A percentile compares a stretch with the other conserved stretches of the same genome.
phyloP scores from a whole-genome alignment of 1,284 basidiomycete genomes.

The Testicularia cyperi region DNA sequence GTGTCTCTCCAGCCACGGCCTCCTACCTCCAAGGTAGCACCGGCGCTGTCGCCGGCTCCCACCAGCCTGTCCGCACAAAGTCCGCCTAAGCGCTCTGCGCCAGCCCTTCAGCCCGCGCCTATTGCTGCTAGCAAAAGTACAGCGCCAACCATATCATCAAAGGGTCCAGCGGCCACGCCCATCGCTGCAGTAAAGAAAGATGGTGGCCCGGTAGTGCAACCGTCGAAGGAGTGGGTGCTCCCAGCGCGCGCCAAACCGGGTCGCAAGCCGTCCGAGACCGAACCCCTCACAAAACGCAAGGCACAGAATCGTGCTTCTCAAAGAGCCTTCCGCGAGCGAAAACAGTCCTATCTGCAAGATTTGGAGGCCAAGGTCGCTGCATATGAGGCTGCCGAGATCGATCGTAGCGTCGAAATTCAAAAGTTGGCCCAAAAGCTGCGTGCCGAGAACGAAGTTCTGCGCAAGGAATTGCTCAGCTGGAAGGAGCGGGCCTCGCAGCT shows the following conservation, averaged over 20 bases:
- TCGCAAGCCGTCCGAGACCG: constrained; percentile 55
- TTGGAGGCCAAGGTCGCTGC: constrained; percentile 53
- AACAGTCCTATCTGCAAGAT: constrained; percentile 45
- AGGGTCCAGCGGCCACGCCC: not conserved
- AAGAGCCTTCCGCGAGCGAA: constrained; percentile 52
- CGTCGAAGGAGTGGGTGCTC: constrained; percentile 56
- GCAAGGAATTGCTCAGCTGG: constrained; percentile 29
- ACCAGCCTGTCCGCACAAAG: too few relatives aligned
- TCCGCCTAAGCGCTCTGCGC: too few relatives aligned
- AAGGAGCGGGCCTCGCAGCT: constrained; percentile 30
- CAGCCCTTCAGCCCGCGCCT: not conserved
- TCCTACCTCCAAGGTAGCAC: not conserved
- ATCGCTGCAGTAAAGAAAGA: constrained; percentile 19
- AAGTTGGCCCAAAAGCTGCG: constrained; percentile 46
- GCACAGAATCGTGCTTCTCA: constrained; percentile 55
- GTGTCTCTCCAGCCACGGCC: too few relatives aligned
- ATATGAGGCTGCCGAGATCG: constrained; percentile 50
- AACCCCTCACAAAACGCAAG: constrained; percentile 58
- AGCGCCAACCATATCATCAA: constrained; percentile 1
- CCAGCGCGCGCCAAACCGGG: constrained; percentile 58
- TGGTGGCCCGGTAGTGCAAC: constrained; percentile 37
- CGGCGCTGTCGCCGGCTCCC: too few relatives aligned
- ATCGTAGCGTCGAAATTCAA: constrained; percentile 54
- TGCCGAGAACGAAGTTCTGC: constrained; percentile 41
- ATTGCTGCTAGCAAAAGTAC: too few relatives aligned